Evolutionary conservation across 176 grass and related monocot genomes (phyloP).

Genomic region (Ensete ventricosum): DNA sequence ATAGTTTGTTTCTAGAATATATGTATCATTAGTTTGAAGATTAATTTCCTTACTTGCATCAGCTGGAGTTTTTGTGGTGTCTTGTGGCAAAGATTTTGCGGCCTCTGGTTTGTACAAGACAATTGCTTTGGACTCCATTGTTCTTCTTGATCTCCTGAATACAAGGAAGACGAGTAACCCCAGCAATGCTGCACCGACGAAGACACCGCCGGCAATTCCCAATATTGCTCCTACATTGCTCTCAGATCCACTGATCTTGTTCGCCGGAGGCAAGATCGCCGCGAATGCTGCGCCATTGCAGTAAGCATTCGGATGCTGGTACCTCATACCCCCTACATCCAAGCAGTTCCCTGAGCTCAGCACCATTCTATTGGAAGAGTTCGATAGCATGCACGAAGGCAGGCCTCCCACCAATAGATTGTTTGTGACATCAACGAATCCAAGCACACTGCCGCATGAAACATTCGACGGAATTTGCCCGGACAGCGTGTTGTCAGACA

Average conservation of each 20-base stretch:
- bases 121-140: slow-evolving; percentile 19
- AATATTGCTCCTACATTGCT: slow-evolving; percentile 40
- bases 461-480: slow-evolving; percentile 42
- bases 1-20: too few relatives aligned
- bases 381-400: slow-evolving; percentile 52
- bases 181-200: slow-evolving; percentile 44
- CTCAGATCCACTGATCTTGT: slow-evolving; percentile 19
- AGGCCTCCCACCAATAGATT: slow-evolving; percentile 59
- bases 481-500: slow-evolving; percentile 50
- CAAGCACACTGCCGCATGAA: slow-evolving; percentile 33
- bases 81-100: slow-evolving; percentile 19
- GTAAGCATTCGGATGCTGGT: slow-evolving; percentile 46
- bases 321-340: slow-evolving; percentile 26
- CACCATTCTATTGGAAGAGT: slow-evolving; percentile 39
- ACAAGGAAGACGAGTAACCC: slow-evolving; percentile 39
- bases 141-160: slow-evolving; percentile 39
- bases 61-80: slow-evolving; percentile 32
- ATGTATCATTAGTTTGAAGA: too few relatives aligned
- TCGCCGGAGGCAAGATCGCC: slow-evolving; percentile 45
- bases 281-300: slow-evolving; percentile 64
- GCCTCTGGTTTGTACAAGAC: slow-evolving; percentile 27
- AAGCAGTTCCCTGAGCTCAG: slow-evolving; percentile 69
- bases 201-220: slow-evolving; percentile 45
- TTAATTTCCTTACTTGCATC: slow-evolving; percentile 54
- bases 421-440: slow-evolving; percentile 55